phyloP scores from a whole-genome alignment of 805 yeast species.

The Debaryomyces prosopidis region DNA sequence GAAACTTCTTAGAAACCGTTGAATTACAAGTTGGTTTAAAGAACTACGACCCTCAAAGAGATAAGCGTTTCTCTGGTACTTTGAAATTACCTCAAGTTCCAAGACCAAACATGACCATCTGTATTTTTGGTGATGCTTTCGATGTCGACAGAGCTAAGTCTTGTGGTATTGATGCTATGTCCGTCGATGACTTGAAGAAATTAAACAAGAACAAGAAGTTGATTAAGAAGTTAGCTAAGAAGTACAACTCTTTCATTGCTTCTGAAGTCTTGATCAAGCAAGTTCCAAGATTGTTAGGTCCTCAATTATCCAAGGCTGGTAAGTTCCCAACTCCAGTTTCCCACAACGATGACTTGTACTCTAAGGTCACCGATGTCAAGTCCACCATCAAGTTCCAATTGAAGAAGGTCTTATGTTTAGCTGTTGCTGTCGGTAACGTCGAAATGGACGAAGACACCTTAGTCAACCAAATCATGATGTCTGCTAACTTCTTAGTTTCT shows the following conservation, averaged over 20 bases:
- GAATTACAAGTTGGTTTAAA: conserved; percentile 99
- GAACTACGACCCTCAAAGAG: conserved; percentile 99
- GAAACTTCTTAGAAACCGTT: conserved; percentile 99
- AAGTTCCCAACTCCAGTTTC: conserved; percentile 99
- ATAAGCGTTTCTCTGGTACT: conserved; percentile 99
- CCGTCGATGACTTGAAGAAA: conserved; percentile 99
- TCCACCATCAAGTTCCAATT: conserved; percentile 99
- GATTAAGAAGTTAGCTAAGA: conserved; percentile 99
- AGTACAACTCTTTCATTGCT: conserved; percentile 99
- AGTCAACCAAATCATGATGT: conserved; percentile 97
- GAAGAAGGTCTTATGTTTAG: conserved; percentile 99
- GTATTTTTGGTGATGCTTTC: conserved; percentile 99
- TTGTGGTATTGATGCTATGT: conserved; percentile 98
- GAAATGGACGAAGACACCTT: conserved; percentile 97
- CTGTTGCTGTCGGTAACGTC: conserved; percentile 99
- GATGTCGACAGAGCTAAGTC: conserved; percentile 99
- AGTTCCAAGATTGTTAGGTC: conserved; percentile 99
- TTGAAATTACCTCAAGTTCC: conserved; percentile 98
- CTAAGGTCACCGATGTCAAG: conserved; percentile 95
- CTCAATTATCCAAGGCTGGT: conserved; percentile 99
- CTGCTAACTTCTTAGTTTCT: conserved; percentile 98
- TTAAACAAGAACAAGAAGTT: conserved; percentile 99
- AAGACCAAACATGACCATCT: conserved; percentile 99
- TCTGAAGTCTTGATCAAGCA: conserved; percentile 99
- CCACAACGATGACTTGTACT: conserved; percentile 96